Evolutionary conservation across 495 filamentous ascomycete genomes (phyloP), one percentile per base, ranked within the genome.

Genomic region (Penicillium cataractarum): DNA sequence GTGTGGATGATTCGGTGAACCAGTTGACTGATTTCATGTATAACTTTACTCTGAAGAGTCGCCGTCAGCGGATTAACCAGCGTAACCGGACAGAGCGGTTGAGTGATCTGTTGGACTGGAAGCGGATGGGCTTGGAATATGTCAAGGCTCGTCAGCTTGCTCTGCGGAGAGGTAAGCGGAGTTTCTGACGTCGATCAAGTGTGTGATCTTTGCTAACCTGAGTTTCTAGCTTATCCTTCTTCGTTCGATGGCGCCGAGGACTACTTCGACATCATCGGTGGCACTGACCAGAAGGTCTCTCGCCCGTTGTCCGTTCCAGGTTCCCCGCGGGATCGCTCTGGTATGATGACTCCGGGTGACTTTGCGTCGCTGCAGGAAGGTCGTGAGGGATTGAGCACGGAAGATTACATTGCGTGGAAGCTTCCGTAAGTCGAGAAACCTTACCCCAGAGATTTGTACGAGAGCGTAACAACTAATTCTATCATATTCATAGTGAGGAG

Each of bases 301-400:
- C 86, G 95, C 46, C 95, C 95, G 9, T 86, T 99, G 75, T 97
- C 93, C 4, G 92, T 93, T 19, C 95, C 93, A 15, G 95, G 95
- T 2, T 97, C 92, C 5, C 95, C 95, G 7, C 82, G 93, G 49
- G 93, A 95, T 71, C 86, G 94, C 13, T 88, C 90, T 24, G 95
- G 95, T 32, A 96, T 97, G 92, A 98, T 99, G 96, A 99, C 95
- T 1, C 95, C 95, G 19, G 95, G 95, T 37, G 95, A 99, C 73
- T 99, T 98, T 79, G 95, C 92, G 3, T 96, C 92, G 53, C 77
- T 99, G 29, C 96, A 98, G 76, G 95, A 99, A 75, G 92, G 92
- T 32, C 87, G 89, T 49, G 95, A 99, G 75, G 95, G 95, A 3
- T 76, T 99, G 64, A 93, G 86, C 76, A 98, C 95, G 15, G 95